These are phyloP conservation scores for Chlorella vulgaris DNA, from an alignment of 139 green algal species.

Conservation along the genomic window DNA sequence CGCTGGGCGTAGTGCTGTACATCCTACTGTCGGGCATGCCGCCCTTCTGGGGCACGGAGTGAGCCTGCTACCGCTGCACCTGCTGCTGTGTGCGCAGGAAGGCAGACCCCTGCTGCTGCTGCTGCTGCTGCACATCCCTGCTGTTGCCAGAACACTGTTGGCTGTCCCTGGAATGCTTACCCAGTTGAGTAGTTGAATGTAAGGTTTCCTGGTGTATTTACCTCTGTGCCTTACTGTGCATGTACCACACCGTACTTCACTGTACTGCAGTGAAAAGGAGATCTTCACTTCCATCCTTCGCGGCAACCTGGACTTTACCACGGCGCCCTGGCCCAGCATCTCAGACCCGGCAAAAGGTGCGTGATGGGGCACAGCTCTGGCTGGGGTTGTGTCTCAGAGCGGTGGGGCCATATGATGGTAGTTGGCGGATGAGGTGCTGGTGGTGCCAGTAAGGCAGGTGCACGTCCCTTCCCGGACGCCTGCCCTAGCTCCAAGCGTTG, in stretches of 20 bases:
- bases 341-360: slow-evolving; percentile 39
- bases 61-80: not conserved
- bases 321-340: slow-evolving; percentile 53
- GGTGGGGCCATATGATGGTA: too few species aligned
- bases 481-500: too few species aligned
- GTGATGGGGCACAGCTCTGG: not conserved
- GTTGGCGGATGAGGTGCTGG: too few species aligned
- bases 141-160: not conserved
- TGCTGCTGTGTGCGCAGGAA: not conserved
- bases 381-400: not conserved
- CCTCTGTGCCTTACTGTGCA: too few species aligned
- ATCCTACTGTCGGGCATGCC: slow-evolving; percentile 89
- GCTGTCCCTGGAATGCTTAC: too few species aligned
- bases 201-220: too few species aligned
- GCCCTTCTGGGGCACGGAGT: slow-evolving; percentile 84
- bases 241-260: too few species aligned
- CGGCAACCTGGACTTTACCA: slow-evolving; percentile 51
- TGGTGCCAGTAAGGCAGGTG: too few species aligned
- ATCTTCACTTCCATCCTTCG: slow-evolving; percentile 71
- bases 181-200: too few species aligned
- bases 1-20: slow-evolving; percentile 90
- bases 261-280: slow-evolving; percentile 64
- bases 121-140: not conserved
- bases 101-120: too few species aligned
- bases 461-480: too few species aligned